Base-by-base conservation (phyloP, 129 eudicot genomes). In the Calendula officinalis region DNA sequence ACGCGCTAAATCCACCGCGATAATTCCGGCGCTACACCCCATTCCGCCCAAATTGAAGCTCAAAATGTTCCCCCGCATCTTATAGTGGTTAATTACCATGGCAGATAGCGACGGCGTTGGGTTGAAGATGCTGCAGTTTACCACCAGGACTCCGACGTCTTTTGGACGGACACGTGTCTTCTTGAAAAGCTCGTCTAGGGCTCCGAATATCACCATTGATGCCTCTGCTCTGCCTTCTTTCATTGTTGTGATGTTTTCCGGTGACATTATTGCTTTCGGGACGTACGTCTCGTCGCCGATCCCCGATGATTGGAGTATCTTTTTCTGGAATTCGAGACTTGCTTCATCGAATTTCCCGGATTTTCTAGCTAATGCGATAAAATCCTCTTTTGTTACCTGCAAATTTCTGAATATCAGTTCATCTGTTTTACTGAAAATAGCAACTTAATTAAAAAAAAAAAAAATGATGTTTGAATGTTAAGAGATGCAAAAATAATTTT, bases 121-220 rank as follows among this genome's bases (percentile, higher is more conserved):
- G 59, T 53, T 22, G 10, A 53, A 27, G 4, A 53, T 27, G 59
- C 59, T 27, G 14, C 59, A 53, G 14, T 53, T 53, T 9, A 53
- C 59, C 38, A 53, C 38, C 14, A 53, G 8, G 6, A 53, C 30
- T 0, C 38, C 59, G 13, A 53, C 30, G 10, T 27, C 14, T 8
- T 32, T 10, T 2, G 59, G 38, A 32, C 8, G 9, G 2, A 53
- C 1, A 2, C 4, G 3, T n/a, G 37, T 53, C 5, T 32, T 6
- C 1, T 8, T 10, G 13, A 53, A 53, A 4, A 53, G 59, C 35
- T 53, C 17, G 30, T 53, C 15, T 50, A 53, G 0, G 1, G 38
- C 38, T 32, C 36, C 36, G 9, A 53, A 53, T n/a, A 53, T 53
- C 3, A 53, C 37, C 44, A 8, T 40, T 0, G 6, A 5, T 40